A percentile compares a stretch with the other conserved stretches of the same genome.
These are phyloP conservation scores for Aspergillus latus DNA, from an alignment of 2,329 filamentous ascomycete species.

Conservation along the genomic window DNA sequence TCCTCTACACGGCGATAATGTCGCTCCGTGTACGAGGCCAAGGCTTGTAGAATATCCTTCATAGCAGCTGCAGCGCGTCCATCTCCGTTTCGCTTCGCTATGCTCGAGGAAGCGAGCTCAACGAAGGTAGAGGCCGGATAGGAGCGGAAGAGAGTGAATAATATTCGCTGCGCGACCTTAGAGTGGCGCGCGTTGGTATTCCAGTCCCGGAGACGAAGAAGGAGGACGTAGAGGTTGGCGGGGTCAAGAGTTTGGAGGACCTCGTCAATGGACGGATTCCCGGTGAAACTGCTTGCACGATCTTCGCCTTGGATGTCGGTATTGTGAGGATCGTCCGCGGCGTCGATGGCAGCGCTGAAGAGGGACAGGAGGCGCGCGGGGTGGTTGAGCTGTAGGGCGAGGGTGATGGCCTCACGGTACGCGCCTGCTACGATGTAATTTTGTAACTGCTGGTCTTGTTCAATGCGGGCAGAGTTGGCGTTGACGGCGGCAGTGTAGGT, in stretches of 20 bases:
- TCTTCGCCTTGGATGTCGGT: slow-evolving; percentile 34
- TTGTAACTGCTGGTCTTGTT: slow-evolving; percentile 90
- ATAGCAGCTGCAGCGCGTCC: slow-evolving; percentile 57
- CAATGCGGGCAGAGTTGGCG: slow-evolving; percentile 75
- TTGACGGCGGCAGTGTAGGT: slow-evolving; percentile 73
- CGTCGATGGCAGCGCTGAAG: slow-evolving; percentile 74
- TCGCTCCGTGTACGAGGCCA: slow-evolving; percentile 86
- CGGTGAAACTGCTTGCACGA: slow-evolving; percentile 41
- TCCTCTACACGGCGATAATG: slow-evolving; percentile 91
- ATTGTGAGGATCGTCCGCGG: slow-evolving; percentile 62
- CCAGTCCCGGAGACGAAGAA: slow-evolving; percentile 87
- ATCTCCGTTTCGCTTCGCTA: slow-evolving; percentile 33
- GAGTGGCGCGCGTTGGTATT: slow-evolving; percentile 92
- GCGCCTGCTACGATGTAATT: slow-evolving; percentile 87
- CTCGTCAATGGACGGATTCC: slow-evolving; percentile 67
- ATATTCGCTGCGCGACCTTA: slow-evolving; percentile 77
- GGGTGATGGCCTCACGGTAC: slow-evolving; percentile 87
- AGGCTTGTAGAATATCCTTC: slow-evolving; percentile 81
- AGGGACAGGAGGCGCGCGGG: slow-evolving; percentile 80
- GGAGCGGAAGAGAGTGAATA: slow-evolving; percentile 74
- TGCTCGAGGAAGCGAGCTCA: slow-evolving; percentile 54
- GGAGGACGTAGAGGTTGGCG: slow-evolving; percentile 79
- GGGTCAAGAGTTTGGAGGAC: slow-evolving; percentile 77
- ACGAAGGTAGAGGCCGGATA: slow-evolving; percentile 79
- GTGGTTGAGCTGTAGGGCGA: slow-evolving; percentile 92